Evolutionary conservation across 345 rosid species (phyloP), one percentile per base, ranked within the genome.

Genomic region (Hypericum androsaemum): DNA sequence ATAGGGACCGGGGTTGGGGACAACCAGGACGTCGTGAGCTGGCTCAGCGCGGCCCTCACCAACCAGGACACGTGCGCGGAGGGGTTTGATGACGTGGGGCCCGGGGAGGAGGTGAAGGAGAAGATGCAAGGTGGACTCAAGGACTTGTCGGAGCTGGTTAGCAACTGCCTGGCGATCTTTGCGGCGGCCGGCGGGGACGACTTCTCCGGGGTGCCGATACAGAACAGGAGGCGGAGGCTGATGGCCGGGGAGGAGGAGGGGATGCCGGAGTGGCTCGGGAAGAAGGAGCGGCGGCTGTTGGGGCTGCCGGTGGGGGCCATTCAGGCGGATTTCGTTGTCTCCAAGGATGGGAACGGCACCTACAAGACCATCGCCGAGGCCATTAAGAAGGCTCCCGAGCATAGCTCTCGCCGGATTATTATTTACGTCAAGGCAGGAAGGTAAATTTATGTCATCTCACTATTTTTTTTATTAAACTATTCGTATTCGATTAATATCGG

Each of bases 11-110:
- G 22, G 48, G 60, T 37, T 48, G 50, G 60, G 37, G 77, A 88
- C 0, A 46, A 52, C 0, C 64, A 81, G 28, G 99, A 92, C 71
- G 99, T 92, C 37, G 36, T 66, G 68, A 92, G 95, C 59, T 92
- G 99, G 99, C 88, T 92, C 13, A 92, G 99, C 78, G 66, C 94
- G 0, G 85, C 99, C 41, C 40, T 92, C 55, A 92, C 97, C 0
- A 88, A 92, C 49, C 95, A 88, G 7, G 99, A 92, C 80, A 92
- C 99, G 50, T 92, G 99, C 42, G 37, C 73, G 7, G 99, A 92
- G 35, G 98, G 99, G 16, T 82, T 92, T 37, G 75, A 61, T 15
- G 90, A 59, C 40, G 68, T 73, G 40, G 63, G 64, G 8, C 22
- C 50, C 12, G 85, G 80, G n/a, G 41, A 60, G 11, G 41, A 60